Evolutionary conservation across 257 asterid species (phyloP), one percentile per base, ranked within the genome.

Genomic region (Ajuga chamaepitys): DNA sequence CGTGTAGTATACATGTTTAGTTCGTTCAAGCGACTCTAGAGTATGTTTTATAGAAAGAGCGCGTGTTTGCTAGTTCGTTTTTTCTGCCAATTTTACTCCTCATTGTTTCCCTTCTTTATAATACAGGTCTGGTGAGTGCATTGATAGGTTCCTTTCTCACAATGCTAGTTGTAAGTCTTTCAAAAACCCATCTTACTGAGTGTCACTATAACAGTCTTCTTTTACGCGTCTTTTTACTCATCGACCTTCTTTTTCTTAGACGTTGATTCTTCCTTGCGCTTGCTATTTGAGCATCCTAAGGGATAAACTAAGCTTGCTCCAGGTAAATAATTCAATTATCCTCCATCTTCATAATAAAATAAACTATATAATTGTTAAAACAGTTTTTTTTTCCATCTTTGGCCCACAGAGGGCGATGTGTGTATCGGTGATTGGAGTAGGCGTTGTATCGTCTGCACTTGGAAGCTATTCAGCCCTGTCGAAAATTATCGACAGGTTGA

Each of bases 401-500:
- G 16, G 14, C 22, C 63, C 32, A 34, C 83, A 88, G 99, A 72
- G 63, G 21, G 64, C 75, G 21, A 30, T 71, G 57, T 89, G 97
- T 37, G 7, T 68, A 16, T 24, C 60, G 50, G 79, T 89, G 11
- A 88, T 93, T 18, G 77, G 38, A 64, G 84, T 88, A 26, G 99
- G 97, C 57, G 55, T 65, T 0, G 53, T 78, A 30, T 75, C 96
- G n/a, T 81, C 97, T 30, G 85, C 68, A 16, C 45, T 90, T 32
- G 99, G 99, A 26, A 73, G 95, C n/a, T 90, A 80, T 71, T 94
- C 99, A 2, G 96, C 99, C 0, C 26, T 90, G 51, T 78, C 90
- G 7, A 80, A 86, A 47, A 93, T 93, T 42, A 59, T 86, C 47
- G 66, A 88, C 35, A 78, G 64, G 66, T 62, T 92, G 78, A 73